phyloP scores from a whole-genome alignment of 192 early-diverging fungal species.

The Lunasporangiospora selenospora region DNA sequence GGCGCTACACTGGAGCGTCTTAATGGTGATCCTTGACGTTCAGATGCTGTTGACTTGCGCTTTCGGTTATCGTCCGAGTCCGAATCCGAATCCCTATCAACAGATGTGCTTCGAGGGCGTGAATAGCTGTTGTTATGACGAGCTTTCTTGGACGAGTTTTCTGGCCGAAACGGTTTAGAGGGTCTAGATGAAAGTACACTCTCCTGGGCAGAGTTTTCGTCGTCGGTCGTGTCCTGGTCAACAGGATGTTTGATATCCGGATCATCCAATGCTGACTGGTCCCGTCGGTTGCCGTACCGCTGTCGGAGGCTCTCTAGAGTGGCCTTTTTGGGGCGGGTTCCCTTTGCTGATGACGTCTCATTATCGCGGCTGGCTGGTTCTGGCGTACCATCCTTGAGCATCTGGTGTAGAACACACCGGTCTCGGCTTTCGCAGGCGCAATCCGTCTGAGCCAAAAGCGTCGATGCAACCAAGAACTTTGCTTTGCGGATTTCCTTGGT shows the following conservation, averaged over 20 bases:
- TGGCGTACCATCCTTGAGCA: constrained; percentile 40
- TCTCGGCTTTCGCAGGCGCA: constrained; percentile 55
- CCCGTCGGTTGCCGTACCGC: constrained; percentile 23
- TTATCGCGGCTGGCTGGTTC: constrained; percentile 25
- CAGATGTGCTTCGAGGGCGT: background rate
- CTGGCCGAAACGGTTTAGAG: constrained; percentile 15
- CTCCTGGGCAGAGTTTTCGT: too few relatives aligned
- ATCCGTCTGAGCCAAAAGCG: constrained; percentile 47
- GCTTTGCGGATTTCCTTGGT: constrained; percentile 35
- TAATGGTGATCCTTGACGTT: constrained; percentile 15
- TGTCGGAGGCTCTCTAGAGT: constrained; percentile 23
- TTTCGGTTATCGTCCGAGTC: constrained; percentile 34
- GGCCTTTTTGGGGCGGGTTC: constrained; percentile 16
- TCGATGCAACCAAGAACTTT: constrained; percentile 41
- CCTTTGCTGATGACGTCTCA: constrained; percentile 15
- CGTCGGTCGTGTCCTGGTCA: constrained; percentile 37
- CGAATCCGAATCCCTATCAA: constrained; percentile 18
- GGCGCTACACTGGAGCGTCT: constrained; percentile 3
- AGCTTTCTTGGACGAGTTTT: constrained; percentile 34
- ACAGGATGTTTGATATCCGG: constrained; percentile 12
- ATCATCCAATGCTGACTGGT: constrained; percentile 11
- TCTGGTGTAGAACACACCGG: constrained; percentile 50
- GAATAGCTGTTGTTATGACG: constrained; percentile 6
- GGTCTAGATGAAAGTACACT: too few relatives aligned
- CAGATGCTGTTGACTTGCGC: constrained; percentile 12